These are phyloP conservation scores for Davidsoniella virescens DNA, from an alignment of 2,329 filamentous ascomycete genomes.

Conservation along the genomic window DNA sequence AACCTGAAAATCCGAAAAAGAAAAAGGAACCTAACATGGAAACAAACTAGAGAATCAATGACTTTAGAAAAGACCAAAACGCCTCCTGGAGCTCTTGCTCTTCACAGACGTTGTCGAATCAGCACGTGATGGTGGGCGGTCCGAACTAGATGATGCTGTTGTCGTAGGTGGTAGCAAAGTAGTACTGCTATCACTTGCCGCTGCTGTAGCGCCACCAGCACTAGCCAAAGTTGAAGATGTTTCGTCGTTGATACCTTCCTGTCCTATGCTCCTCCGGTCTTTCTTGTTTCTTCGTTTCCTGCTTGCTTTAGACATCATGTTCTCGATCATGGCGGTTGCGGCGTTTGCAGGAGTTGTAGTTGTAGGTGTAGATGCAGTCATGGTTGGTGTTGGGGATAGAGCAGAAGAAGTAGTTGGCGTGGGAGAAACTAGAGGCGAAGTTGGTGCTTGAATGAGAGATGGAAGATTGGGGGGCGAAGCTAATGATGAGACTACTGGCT, in stretches of 20 bases:
- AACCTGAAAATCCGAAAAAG: neutral
- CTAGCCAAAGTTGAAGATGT: neutral
- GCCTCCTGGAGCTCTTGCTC: constrained; percentile 1
- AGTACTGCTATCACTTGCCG: neutral
- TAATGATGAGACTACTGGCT: too few species aligned
- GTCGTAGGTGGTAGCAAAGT: neutral
- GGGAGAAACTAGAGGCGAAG: too few species aligned
- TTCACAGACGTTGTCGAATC: neutral
- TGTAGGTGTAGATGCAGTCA: too few species aligned
- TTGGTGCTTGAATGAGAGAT: too few species aligned
- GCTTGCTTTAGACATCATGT: too few species aligned
- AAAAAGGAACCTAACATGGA: neutral
- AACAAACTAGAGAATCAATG: neutral
- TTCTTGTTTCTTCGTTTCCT: too few species aligned
- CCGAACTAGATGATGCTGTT: neutral
- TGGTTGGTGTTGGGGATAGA: too few species aligned
- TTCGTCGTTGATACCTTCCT: neutral
- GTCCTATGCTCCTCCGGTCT: too few species aligned
- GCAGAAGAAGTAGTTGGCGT: too few species aligned
- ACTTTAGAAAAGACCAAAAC: constrained; percentile 9
- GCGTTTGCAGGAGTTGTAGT: too few species aligned
- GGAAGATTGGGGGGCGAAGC: too few species aligned
- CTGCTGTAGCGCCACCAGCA: neutral
- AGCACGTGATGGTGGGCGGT: neutral
- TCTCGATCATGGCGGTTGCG: too few species aligned